phyloP scores from a whole-genome alignment of 164 flowering plant species.

The Liquidambar formosana region DNA sequence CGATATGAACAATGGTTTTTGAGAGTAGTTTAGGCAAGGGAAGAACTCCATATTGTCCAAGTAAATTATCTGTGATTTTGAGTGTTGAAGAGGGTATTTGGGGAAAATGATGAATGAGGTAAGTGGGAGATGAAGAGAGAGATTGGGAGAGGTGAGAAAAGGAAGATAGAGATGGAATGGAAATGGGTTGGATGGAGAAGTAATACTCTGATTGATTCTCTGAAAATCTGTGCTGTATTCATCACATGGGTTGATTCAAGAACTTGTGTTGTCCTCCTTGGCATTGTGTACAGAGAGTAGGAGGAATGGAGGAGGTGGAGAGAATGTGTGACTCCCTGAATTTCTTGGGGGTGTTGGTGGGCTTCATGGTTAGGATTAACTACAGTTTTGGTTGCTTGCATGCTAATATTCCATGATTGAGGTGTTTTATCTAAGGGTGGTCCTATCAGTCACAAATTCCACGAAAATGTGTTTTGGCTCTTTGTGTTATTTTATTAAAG shows the following conservation, averaged over 20 bases:
- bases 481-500: not conserved
- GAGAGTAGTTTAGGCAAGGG: conserved; percentile 25
- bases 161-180: conserved; percentile 38
- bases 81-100: conserved; percentile 21
- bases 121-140: conserved; percentile 37
- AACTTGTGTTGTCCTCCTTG: conserved; percentile 28
- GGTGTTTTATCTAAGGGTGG: not conserved
- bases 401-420: conserved; percentile 31
- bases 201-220: conserved; percentile 39
- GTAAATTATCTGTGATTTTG: conserved; percentile 10
- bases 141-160: conserved; percentile 39
- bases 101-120: conserved; percentile 31
- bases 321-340: not conserved
- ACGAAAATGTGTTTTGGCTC: not conserved
- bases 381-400: conserved; percentile 27
- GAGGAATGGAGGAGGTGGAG: not conserved
- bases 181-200: conserved; percentile 37
- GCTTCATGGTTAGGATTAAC: conserved; percentile 5
- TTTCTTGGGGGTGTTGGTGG: not conserved
- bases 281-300: conserved; percentile 12
- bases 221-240: conserved; percentile 28
- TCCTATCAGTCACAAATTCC: not conserved
- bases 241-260: conserved; percentile 30
- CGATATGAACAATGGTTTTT: conserved; percentile 27
- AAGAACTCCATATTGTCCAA: conserved; percentile 19